phyloP scores from a whole-genome alignment of 306 rosid genomes.

The Cicer chorassanicum region DNA sequence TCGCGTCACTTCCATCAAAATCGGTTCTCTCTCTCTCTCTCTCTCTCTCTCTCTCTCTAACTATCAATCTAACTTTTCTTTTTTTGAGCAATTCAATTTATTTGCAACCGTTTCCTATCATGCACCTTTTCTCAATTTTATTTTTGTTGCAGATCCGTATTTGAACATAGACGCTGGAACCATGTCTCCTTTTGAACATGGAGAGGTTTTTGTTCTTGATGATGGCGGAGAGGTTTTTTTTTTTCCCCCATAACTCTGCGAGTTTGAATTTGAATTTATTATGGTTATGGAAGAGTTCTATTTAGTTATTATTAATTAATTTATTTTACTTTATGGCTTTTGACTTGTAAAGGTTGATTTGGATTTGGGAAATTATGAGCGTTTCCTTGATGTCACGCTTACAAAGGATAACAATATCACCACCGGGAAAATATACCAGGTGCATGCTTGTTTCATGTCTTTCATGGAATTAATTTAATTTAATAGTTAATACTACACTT shows the following conservation, averaged over 20 bases:
- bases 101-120: slow-evolving; percentile 2
- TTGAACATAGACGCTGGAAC: slow-evolving; percentile 99
- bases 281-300: slow-evolving; percentile 9
- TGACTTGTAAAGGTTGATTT: slow-evolving; percentile 75
- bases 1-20: slow-evolving; percentile 97
- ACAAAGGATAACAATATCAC: slow-evolving; percentile 94
- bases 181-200: slow-evolving; percentile 99
- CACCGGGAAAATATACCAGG: slow-evolving; percentile 96
- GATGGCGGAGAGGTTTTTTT: slow-evolving; percentile 91
- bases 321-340: slow-evolving; percentile 23
- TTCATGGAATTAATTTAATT: background rate
- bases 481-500: background rate
- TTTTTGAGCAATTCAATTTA: background rate
- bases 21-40: slow-evolving; percentile 60
- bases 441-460: slow-evolving; percentile 37
- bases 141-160: slow-evolving; percentile 76
- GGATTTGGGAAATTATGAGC: slow-evolving; percentile 97
- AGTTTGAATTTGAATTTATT: slow-evolving; percentile 35
- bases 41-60: background rate
- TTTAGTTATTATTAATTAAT: background rate
- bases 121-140: background rate
- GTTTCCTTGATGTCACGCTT: slow-evolving; percentile 89
- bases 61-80: background rate
- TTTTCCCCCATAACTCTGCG: background rate
- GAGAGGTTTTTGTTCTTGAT: slow-evolving; percentile 98